phyloP scores from a whole-genome alignment of 306 rosid species.

The Prosopis cineraria region DNA sequence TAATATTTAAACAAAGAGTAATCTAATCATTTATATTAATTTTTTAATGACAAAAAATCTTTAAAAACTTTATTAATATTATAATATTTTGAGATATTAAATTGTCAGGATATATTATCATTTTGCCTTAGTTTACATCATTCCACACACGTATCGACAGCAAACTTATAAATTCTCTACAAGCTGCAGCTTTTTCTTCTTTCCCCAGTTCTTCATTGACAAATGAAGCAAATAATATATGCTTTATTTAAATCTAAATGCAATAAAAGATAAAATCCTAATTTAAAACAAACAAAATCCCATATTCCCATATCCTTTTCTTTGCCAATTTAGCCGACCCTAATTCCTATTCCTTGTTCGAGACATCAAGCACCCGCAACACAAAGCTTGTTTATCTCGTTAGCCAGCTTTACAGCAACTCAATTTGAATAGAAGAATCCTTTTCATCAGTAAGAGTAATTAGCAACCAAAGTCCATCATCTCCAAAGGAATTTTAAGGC shows the following conservation, averaged over 20 bases:
- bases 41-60: no score
- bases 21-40: no score
- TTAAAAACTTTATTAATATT: no score
- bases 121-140: no score
- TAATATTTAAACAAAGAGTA: no score
- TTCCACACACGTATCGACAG: no score
- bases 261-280: background rate
- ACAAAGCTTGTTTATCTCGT: background rate
- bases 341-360: background rate
- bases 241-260: background rate
- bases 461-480: slow-evolving; percentile 42
- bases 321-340: background rate
- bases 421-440: background rate
- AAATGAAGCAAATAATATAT: background rate
- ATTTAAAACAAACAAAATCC: background rate
- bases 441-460: slow-evolving; percentile 1
- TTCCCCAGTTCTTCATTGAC: background rate
- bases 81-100: no score
- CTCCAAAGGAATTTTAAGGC: slow-evolving; percentile 61
- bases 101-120: no score
- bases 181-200: background rate
- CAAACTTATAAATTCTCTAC: background rate
- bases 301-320: background rate
- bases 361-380: background rate
- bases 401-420: background rate